These are phyloP conservation scores for Serendipita sp. DNA, from an alignment of 768 basidiomycete species.

Conservation along the genomic window DNA sequence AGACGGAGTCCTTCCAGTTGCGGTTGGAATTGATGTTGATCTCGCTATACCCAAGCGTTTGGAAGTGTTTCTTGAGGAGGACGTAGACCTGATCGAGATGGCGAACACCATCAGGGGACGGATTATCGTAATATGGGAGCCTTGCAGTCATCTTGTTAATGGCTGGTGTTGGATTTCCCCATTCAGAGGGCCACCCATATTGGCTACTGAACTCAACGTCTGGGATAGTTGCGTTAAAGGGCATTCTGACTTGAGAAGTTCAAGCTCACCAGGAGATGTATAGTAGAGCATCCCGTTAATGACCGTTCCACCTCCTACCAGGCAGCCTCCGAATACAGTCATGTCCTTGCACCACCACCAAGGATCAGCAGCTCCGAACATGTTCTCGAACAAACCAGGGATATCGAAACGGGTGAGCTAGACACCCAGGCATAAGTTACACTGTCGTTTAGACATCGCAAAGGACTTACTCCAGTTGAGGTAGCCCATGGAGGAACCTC, in stretches of 20 bases:
- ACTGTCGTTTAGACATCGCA: not conserved
- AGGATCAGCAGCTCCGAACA: conserved; percentile 41
- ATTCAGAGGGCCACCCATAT: conserved; percentile 39
- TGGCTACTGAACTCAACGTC: conserved; percentile 33
- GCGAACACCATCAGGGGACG: conserved; percentile 42
- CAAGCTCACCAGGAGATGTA: not conserved
- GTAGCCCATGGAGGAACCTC: conserved; percentile 28
- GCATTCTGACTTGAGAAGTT: not conserved
- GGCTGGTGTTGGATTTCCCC: conserved; percentile 37
- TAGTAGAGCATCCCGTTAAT: conserved; percentile 31
- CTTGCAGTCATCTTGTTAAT: conserved; percentile 33
- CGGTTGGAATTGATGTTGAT: conserved; percentile 42
- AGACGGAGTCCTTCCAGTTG: conserved; percentile 42
- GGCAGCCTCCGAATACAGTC: conserved; percentile 46
- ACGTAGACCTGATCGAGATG: conserved; percentile 37
- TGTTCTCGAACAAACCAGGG: conserved; percentile 48
- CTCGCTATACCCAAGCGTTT: conserved; percentile 32
- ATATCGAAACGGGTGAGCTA: conserved; percentile 53
- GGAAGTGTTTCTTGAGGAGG: conserved; percentile 23
- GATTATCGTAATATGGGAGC: conserved; percentile 40
- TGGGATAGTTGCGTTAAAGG: conserved; percentile 23
- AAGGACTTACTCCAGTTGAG: conserved; percentile 10
- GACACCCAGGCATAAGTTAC: not conserved
- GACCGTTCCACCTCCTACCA: conserved; percentile 46
- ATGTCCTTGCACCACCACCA: conserved; percentile 58